Conservation (phyloP, 1,284 basidiomycete genomes). For the Cystobasidium pallidum region DNA sequence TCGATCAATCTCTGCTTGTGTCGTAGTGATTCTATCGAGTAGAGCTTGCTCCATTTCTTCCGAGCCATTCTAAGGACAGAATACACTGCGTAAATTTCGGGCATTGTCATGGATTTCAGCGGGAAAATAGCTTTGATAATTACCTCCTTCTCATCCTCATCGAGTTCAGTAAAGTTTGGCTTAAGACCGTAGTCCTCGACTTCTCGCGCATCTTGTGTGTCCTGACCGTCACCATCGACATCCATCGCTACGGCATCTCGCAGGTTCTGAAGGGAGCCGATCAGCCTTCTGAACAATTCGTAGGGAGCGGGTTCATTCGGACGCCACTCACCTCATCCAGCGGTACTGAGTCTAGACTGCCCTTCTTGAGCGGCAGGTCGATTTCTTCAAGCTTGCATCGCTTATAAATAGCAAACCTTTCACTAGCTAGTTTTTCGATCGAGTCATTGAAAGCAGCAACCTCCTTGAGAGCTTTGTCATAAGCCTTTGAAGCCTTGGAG, state of each 20-base stretch:
- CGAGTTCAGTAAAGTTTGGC: conserved; percentile 76
- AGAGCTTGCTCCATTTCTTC: conserved; percentile 72
- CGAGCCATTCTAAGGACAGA: conserved; percentile 64
- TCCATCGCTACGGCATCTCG: conserved; percentile 82
- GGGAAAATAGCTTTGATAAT: conserved; percentile 43
- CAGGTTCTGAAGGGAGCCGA: conserved; percentile 64
- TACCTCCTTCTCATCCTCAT: conserved; percentile 80
- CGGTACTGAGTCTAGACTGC: conserved; percentile 81
- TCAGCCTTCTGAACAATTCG: background rate
- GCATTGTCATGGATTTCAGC: background rate
- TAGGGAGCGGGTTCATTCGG: background rate
- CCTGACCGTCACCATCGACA: conserved; percentile 73
- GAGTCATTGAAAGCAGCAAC: conserved; percentile 88
- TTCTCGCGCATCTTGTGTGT: conserved; percentile 69
- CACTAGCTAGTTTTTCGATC: conserved; percentile 84
- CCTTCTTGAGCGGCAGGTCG: conserved; percentile 73
- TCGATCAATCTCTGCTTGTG: conserved; percentile 82
- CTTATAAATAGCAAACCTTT: conserved; percentile 83
- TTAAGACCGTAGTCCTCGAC: conserved; percentile 86
- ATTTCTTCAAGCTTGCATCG: conserved; percentile 94
- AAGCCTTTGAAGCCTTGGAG: conserved; percentile 68
- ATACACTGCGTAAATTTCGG: background rate
- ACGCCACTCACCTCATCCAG: conserved; percentile 76
- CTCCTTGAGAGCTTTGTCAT: conserved; percentile 88
- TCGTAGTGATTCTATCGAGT: conserved; percentile 73